A percentile compares a stretch with the other conserved stretches of the same genome.
Conservation (phyloP, 352 stramenopile species). For the Peronosclerospora sorghi region DNA sequence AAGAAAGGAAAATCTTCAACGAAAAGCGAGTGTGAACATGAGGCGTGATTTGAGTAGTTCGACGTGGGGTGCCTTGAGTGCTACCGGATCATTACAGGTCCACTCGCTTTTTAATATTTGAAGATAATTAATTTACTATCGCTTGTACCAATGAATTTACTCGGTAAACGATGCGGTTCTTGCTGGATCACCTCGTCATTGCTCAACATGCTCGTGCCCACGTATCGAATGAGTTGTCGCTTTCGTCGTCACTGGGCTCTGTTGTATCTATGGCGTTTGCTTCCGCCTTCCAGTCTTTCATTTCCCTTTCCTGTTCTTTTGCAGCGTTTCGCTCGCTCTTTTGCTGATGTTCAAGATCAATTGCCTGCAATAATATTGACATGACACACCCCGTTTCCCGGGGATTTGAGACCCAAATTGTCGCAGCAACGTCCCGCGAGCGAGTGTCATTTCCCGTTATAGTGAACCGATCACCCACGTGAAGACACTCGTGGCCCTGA, state of each 20-base stretch:
- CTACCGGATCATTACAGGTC: constrained; percentile 13
- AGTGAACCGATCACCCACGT: constrained; percentile 92
- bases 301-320: constrained; percentile 17
- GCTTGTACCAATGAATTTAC: no score
- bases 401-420: constrained; percentile 92
- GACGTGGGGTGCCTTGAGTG: constrained; percentile 18
- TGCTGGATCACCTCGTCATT: no score
- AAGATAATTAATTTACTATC: no score
- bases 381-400: constrained; percentile 93
- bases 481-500: constrained; percentile 83
- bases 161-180: no score
- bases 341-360: constrained; percentile 32
- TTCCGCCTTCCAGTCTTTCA: constrained; percentile 18
- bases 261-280: constrained; percentile 2
- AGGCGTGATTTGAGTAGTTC: constrained; percentile 24
- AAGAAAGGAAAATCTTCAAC: constrained; percentile 46
- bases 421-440: constrained; percentile 85
- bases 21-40: constrained; percentile 47
- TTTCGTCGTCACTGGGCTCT: constrained; percentile 12
- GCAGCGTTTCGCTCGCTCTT: constrained; percentile 17
- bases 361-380: constrained; percentile 79
- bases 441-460: constrained; percentile 90
- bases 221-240: constrained; percentile 11
- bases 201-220: constrained; percentile 10
- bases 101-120: no score